These are phyloP conservation scores for Trichoderma atroviride DNA, from an alignment of 2,329 filamentous ascomycete species.

Conservation along the genomic window DNA sequence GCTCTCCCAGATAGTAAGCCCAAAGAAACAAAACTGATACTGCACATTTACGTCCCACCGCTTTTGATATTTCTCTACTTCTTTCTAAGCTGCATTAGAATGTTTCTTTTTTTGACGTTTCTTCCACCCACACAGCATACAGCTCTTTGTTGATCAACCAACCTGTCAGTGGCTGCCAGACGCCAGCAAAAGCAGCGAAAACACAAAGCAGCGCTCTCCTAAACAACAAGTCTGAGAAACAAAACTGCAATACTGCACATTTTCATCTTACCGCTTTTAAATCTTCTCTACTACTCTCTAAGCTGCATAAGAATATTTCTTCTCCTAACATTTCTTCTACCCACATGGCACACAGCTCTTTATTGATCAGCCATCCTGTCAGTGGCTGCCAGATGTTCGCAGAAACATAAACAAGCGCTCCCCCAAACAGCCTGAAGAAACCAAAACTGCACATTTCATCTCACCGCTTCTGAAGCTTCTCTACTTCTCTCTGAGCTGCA, in stretches of 20 bases:
- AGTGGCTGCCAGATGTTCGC: conserved; percentile 5
- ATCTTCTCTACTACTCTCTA: neutral
- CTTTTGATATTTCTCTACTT: neutral
- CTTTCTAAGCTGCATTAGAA: neutral
- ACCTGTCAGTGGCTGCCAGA: neutral
- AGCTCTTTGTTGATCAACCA: neutral
- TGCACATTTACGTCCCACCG: neutral
- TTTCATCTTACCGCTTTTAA: neutral
- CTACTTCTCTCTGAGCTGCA: neutral
- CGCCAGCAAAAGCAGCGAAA: neutral
- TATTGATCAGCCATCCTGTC: neutral
- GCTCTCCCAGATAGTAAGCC: neutral
- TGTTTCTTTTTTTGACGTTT: neutral
- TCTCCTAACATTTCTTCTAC: neutral
- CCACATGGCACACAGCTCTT: neutral
- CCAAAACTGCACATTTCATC: neutral
- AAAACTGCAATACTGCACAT: neutral
- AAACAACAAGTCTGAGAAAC: neutral
- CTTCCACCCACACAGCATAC: neutral
- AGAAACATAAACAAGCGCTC: neutral
- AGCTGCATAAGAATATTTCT: neutral
- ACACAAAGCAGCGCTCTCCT: neutral
- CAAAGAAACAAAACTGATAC: neutral
- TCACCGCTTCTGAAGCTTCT: conserved; percentile 11
- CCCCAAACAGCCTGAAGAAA: neutral